Evolutionary conservation across 2,329 filamentous ascomycete species (phyloP).

Genomic region (Cytospora schulzeri): DNA sequence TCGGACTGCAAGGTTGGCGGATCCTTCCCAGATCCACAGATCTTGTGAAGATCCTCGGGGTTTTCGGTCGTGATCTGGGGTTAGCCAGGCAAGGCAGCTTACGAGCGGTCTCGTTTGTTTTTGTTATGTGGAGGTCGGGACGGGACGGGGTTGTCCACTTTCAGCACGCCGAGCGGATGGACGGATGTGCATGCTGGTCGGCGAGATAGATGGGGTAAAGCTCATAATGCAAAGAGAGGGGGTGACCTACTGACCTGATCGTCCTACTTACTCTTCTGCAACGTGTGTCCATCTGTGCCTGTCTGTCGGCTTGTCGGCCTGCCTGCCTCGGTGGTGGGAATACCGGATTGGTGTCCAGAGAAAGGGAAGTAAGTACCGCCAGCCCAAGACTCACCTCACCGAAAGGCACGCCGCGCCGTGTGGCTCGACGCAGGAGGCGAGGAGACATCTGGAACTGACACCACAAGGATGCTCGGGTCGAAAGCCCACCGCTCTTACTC

Average conservation of each 20-base stretch:
- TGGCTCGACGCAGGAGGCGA: neutral
- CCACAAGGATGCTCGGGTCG: too few relatives aligned
- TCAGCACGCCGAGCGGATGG: neutral
- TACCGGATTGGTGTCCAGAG: too few relatives aligned
- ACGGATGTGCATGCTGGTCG: neutral
- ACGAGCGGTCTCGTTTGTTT: too few relatives aligned
- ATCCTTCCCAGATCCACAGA: neutral
- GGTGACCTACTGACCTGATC: neutral
- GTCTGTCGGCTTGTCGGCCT: too few relatives aligned
- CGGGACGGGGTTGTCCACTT: too few relatives aligned
- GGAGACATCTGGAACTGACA: too few relatives aligned
- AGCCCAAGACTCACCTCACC: neutral
- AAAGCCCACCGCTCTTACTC: too few relatives aligned
- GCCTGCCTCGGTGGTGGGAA: neutral
- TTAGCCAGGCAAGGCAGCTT: too few relatives aligned
- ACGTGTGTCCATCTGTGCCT: neutral
- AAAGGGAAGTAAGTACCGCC: too few relatives aligned
- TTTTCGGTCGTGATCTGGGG: neutral
- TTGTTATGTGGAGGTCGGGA: too few relatives aligned
- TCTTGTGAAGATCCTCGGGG: neutral
- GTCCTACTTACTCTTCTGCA: neutral
- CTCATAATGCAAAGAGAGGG: neutral
- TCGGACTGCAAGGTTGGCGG: neutral
- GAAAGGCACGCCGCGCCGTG: too few relatives aligned
- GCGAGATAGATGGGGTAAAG: conserved; percentile 6